Conservation (phyloP, 805 yeast genomes). For the Wickerhamiella allomyrinae region DNA sequence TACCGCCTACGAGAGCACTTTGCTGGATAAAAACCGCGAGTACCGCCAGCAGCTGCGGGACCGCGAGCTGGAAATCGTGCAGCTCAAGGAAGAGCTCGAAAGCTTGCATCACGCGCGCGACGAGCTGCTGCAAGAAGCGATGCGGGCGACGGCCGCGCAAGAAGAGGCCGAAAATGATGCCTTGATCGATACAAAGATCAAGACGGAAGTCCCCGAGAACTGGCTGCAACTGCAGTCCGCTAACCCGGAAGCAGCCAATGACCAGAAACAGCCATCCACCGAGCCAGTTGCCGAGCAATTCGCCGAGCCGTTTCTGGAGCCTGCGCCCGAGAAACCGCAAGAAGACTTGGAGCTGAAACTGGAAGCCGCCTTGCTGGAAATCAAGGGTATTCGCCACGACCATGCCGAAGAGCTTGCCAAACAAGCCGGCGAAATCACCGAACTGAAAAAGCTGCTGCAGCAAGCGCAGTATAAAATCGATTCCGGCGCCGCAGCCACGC, state of each 20-base stretch:
- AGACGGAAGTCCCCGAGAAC: slow-evolving; percentile 9
- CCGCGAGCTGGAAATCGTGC: not conserved
- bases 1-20: slow-evolving; percentile 25
- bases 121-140: slow-evolving; percentile 17
- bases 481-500: not conserved
- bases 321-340: not conserved
- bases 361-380: not conserved
- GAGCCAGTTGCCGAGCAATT: too few relatives aligned
- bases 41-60: slow-evolving; percentile 12
- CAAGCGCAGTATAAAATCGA: slow-evolving; percentile 3
- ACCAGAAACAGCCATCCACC: too few relatives aligned
- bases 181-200: slow-evolving; percentile 20
- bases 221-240: not conserved
- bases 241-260: too few relatives aligned
- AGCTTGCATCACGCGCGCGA: slow-evolving; percentile 6
- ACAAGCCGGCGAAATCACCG: slow-evolving; percentile 6
- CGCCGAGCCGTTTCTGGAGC: not conserved
- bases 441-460: slow-evolving; percentile 7
- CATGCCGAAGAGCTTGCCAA: not conserved
- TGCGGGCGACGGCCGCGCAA: slow-evolving; percentile 20
- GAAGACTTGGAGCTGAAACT: not conserved
- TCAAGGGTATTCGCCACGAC: slow-evolving; percentile 1
- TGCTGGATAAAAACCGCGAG: slow-evolving; percentile 23
- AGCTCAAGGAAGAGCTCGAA: not conserved
- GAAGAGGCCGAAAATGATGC: slow-evolving; percentile 23